Base-by-base conservation (phyloP, 2,329 filamentous ascomycete genomes). In the Cercospora beticola region DNA sequence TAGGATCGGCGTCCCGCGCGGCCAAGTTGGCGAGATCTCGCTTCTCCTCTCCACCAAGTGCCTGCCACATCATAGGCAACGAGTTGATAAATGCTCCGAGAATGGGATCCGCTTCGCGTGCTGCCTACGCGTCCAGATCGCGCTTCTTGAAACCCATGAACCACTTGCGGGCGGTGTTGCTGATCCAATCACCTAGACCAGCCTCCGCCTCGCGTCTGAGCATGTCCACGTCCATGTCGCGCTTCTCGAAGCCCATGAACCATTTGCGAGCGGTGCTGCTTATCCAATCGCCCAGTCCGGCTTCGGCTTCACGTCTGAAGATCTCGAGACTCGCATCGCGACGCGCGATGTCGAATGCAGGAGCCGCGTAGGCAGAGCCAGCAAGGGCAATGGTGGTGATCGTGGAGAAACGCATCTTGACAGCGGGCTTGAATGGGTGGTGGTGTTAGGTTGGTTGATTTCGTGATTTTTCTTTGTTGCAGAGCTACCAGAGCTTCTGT, bases 401-500 rank as follows among this genome's bases (percentile, higher is more conserved):
- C 6, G 26, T 58, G n/a, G 54, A 58, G 54, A 58, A 30, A 58
- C 54, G 54, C 54, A 58, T 58, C 54, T 58, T 58, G 16, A 52
- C n/a, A 23, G 21, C 5, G 21, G 21, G 21, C 3, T 52, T 52
- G 46, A 52, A 23, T 58, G 30, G 14, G 10, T n/a, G 21, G 18
- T 23, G 46, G 46, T 52, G 7, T 9, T 18, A 9, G 26, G 0
- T 30, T 31, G 54, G 21, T 18, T 12, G 23, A n/a, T 30, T n/a
- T 52, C 10, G 21, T 58, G 2, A 52, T 31, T 58, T 31, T 31
- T 18, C 54, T 57, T 57, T 58, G 7, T 31, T 31, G 26, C 5
- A 58, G 26, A 58, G 54, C 54, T 58, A 58, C 54, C 54, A 58
- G 54, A 58, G 54, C 54, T 30, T 58, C 23, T 58, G 23, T 58